A percentile compares a stretch with the other conserved stretches of the same genome.
Conservation (phyloP, 2,329 filamentous ascomycete species). For the Basipetospora chlamydospora region DNA sequence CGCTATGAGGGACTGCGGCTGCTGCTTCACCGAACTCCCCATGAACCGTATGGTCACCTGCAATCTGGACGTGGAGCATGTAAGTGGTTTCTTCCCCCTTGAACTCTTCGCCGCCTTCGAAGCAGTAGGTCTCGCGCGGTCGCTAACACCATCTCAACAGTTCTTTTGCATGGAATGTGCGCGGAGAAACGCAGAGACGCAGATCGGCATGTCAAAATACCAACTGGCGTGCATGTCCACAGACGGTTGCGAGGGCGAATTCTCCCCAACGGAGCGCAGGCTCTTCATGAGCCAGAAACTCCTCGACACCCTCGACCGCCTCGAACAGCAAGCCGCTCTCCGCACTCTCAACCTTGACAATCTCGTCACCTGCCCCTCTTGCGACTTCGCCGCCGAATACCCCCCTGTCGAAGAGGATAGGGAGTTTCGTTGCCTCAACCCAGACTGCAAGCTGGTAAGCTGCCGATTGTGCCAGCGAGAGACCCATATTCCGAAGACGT, state of each 20-base stretch:
- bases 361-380: conserved; percentile 67
- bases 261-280: conserved; percentile 38
- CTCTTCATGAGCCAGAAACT: conserved; percentile 44
- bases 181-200: conserved; percentile 47
- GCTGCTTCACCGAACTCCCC: conserved; percentile 55
- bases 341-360: conserved; percentile 56
- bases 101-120: background rate
- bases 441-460: conserved; percentile 46
- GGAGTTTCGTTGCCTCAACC: conserved; percentile 59
- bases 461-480: conserved; percentile 54
- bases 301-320: conserved; percentile 47
- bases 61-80: conserved; percentile 38
- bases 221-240: conserved; percentile 56
- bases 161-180: conserved; percentile 59
- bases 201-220: conserved; percentile 56
- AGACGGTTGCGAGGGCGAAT: conserved; percentile 49
- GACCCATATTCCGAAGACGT: conserved; percentile 59
- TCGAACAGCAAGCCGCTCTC: conserved; percentile 58
- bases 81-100: conserved; percentile 12
- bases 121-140: no score
- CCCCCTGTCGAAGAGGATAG: conserved; percentile 51
- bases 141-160: conserved; percentile 12
- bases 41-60: conserved; percentile 57
- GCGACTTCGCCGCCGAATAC: conserved; percentile 63
- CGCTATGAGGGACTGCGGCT: conserved; percentile 51